A percentile compares a stretch with the other conserved stretches of the same genome.
These are phyloP conservation scores for Cordia subcordata DNA, from an alignment of 257 asterid genomes.

Conservation along the genomic window DNA sequence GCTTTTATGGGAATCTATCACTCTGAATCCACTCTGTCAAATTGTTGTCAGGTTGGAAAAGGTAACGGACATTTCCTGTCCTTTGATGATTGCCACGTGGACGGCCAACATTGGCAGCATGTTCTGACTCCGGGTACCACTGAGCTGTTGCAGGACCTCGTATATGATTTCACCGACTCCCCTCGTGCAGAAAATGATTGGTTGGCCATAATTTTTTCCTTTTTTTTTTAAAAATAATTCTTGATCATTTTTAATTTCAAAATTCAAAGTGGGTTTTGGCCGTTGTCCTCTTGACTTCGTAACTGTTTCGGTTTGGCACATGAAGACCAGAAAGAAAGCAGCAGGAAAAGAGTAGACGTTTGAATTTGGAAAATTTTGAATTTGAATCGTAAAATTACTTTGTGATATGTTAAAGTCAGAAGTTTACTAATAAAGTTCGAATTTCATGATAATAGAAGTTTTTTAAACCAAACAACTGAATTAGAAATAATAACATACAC, in stretches of 20 bases:
- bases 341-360: too few species aligned
- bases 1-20: too few species aligned
- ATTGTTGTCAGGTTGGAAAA: background rate
- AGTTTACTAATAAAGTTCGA: too few species aligned
- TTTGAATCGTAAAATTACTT: background rate
- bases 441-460: too few species aligned
- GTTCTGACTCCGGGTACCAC: slow-evolving; percentile 28
- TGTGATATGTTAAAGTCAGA: too few species aligned
- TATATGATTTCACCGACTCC: slow-evolving; percentile 4
- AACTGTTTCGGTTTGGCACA: background rate
- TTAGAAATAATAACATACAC: too few species aligned
- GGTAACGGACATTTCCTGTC: slow-evolving; percentile 12
- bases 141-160: slow-evolving; percentile 37
- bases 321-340: too few species aligned
- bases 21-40: background rate
- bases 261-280: slow-evolving; percentile 14
- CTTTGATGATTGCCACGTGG: slow-evolving; percentile 44
- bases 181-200: background rate
- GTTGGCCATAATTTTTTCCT: background rate
- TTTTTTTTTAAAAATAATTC: slow-evolving; percentile 6
- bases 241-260: background rate
- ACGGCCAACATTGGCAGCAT: slow-evolving; percentile 22
- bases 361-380: too few species aligned
- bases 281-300: slow-evolving; percentile 1
- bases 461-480: too few species aligned